phyloP scores from a whole-genome alignment of 805 yeast genomes.

The Wickerhamomyces subpelliculosus region DNA sequence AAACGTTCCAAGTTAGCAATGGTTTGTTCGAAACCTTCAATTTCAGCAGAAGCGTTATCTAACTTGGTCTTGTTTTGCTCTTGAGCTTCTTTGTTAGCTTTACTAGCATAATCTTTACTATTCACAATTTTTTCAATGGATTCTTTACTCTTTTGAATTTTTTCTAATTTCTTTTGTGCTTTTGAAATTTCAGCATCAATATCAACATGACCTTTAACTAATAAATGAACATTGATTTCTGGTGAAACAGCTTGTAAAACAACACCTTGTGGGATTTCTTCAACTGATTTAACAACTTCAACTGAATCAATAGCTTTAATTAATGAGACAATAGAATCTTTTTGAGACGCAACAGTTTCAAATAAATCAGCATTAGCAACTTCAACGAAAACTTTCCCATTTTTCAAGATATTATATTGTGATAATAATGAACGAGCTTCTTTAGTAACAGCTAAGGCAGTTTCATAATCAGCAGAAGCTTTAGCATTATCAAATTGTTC shows the following conservation, averaged over 20 bases:
- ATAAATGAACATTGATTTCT: slow-evolving; percentile 75
- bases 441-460: slow-evolving; percentile 80
- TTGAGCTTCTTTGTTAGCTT: slow-evolving; percentile 78
- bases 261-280: slow-evolving; percentile 79
- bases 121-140: slow-evolving; percentile 63
- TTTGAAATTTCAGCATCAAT: slow-evolving; percentile 85
- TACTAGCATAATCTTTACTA: slow-evolving; percentile 73
- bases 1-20: slow-evolving; percentile 78
- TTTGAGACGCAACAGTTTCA: slow-evolving; percentile 59
- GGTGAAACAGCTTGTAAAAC: slow-evolving; percentile 79
- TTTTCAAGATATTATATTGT: slow-evolving; percentile 83
- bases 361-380: slow-evolving; percentile 41
- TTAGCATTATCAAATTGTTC: slow-evolving; percentile 53
- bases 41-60: slow-evolving; percentile 74
- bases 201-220: slow-evolving; percentile 93
- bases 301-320: slow-evolving; percentile 85
- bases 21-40: slow-evolving; percentile 83
- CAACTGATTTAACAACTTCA: slow-evolving; percentile 48
- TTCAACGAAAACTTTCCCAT: slow-evolving; percentile 82
- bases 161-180: slow-evolving; percentile 69
- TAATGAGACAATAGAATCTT: slow-evolving; percentile 81
- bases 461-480: slow-evolving; percentile 72
- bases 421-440: slow-evolving; percentile 88
- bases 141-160: slow-evolving; percentile 51
- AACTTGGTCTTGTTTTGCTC: slow-evolving; percentile 64